A percentile compares a stretch with the other conserved stretches of the same genome.
Evolutionary conservation across 768 basidiomycete species (phyloP).

Genomic region (Termitomyces sp.): DNA sequence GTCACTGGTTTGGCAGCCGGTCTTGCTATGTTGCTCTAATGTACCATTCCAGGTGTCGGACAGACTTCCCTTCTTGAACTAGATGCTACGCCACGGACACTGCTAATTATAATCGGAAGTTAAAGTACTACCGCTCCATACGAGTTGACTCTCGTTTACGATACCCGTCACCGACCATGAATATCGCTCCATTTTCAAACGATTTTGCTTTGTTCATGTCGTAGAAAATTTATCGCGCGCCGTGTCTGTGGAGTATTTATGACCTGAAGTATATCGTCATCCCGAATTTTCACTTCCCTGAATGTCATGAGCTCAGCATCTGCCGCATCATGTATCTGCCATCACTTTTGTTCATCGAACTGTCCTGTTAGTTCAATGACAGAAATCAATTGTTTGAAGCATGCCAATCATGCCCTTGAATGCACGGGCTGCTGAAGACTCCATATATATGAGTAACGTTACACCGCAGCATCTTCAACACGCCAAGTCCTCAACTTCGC

Average conservation of each 20-base stretch:
- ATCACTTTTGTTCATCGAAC: not conserved
- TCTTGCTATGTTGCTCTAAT: conserved; percentile 13
- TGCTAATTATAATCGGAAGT: conserved; percentile 9
- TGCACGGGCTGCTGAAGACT: not conserved
- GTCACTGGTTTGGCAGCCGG: conserved; percentile 16
- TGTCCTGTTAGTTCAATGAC: not conserved
- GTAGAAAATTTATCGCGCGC: not conserved
- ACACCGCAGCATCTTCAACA: not conserved
- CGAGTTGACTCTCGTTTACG: conserved; percentile 6
- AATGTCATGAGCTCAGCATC: not conserved
- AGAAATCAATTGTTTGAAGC: not conserved
- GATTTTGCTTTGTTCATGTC: not conserved
- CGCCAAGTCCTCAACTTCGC: not conserved
- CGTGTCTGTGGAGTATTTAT: not conserved
- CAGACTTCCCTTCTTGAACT: conserved; percentile 3
- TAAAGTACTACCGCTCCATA: not conserved
- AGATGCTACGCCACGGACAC: conserved; percentile 8
- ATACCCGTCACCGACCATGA: conserved; percentile 6
- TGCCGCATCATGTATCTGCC: not conserved
- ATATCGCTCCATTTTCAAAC: not conserved
- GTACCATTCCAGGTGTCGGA: not conserved
- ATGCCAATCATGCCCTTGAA: not conserved
- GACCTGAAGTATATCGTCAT: not conserved
- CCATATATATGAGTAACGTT: too few relatives aligned
- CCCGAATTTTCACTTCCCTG: not conserved